These are phyloP conservation scores for Cocos nucifera DNA, from an alignment of 176 grass and related monocot genomes.

Conservation along the genomic window DNA sequence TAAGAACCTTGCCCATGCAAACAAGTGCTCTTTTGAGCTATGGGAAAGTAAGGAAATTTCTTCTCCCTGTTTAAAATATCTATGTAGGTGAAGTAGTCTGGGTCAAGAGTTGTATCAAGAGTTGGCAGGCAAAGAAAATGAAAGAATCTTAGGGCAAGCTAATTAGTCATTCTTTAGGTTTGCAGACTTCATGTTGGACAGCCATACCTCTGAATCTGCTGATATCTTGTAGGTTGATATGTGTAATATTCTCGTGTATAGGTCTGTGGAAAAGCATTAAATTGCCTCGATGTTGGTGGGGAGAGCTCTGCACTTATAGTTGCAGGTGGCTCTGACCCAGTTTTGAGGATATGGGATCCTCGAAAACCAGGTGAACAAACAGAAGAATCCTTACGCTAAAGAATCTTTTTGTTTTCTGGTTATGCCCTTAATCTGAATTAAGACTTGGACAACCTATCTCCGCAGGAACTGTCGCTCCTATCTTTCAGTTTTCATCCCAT, in stretches of 20 bases:
- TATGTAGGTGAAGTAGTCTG: too few species aligned
- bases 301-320: slow-evolving; percentile 76
- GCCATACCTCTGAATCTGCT: too few species aligned
- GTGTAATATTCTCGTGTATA: slow-evolving; percentile 21
- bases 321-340: slow-evolving; percentile 71
- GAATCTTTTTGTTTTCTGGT: slow-evolving; percentile 11
- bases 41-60: too few species aligned
- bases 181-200: too few species aligned
- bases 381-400: neutral
- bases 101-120: too few species aligned
- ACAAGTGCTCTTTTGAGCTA: too few species aligned
- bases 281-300: slow-evolving; percentile 84
- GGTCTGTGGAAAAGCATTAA: slow-evolving; percentile 78
- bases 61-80: too few species aligned
- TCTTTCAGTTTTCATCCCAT: slow-evolving; percentile 94
- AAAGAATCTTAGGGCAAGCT: too few species aligned
- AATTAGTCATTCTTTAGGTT: too few species aligned
- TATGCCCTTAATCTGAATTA: slow-evolving; percentile 2
- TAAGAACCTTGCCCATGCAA: too few species aligned
- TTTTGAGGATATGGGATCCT: slow-evolving; percentile 92
- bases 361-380: slow-evolving; percentile 78
- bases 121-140: too few species aligned
- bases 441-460: slow-evolving; percentile 3
- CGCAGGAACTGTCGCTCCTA: slow-evolving; percentile 71
- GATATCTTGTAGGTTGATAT: too few species aligned